phyloP scores from a whole-genome alignment of 345 rosid species.

The Salix brachista region DNA sequence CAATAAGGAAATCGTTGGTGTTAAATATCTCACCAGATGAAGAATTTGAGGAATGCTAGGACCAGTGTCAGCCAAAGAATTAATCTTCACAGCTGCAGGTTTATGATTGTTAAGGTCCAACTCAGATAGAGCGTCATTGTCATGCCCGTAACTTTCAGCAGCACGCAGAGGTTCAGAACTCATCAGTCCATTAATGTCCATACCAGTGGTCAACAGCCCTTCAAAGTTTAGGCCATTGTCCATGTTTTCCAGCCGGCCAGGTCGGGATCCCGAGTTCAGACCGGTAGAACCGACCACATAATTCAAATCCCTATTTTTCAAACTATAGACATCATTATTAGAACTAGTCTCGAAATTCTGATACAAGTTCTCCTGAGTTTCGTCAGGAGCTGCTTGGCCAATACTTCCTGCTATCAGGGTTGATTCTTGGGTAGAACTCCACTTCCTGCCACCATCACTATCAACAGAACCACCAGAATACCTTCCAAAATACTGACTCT shows the following conservation, averaged over 20 bases:
- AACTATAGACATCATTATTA: slow-evolving; percentile 40
- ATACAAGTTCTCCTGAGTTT: slow-evolving; percentile 61
- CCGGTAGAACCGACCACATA: slow-evolving; percentile 36
- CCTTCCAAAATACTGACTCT: slow-evolving; percentile 69
- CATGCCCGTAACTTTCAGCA: slow-evolving; percentile 36
- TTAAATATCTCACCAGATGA: slow-evolving; percentile 63
- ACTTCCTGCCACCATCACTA: slow-evolving; percentile 75
- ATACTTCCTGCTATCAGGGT: slow-evolving; percentile 36
- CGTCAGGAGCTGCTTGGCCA: slow-evolving; percentile 53
- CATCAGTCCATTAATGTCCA: slow-evolving; percentile 51
- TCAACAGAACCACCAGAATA: slow-evolving; percentile 78
- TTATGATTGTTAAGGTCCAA: slow-evolving; percentile 47
- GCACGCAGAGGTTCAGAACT: slow-evolving; percentile 38
- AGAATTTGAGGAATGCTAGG: slow-evolving; percentile 98
- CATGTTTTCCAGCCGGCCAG: slow-evolving; percentile 42
- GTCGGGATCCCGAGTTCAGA: slow-evolving; percentile 38
- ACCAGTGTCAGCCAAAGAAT: slow-evolving; percentile 49
- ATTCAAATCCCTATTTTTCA: slow-evolving; percentile 50
- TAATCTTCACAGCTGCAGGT: slow-evolving; percentile 49
- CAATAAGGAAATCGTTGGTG: neutral
- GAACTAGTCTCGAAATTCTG: slow-evolving; percentile 54
- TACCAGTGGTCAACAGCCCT: slow-evolving; percentile 40
- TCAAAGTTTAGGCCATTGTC: slow-evolving; percentile 48
- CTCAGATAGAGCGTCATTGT: slow-evolving; percentile 37
- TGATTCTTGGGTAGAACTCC: slow-evolving; percentile 78